Conservation (phyloP, 257 asterid species). For the Voacanga thouarsii region DNA sequence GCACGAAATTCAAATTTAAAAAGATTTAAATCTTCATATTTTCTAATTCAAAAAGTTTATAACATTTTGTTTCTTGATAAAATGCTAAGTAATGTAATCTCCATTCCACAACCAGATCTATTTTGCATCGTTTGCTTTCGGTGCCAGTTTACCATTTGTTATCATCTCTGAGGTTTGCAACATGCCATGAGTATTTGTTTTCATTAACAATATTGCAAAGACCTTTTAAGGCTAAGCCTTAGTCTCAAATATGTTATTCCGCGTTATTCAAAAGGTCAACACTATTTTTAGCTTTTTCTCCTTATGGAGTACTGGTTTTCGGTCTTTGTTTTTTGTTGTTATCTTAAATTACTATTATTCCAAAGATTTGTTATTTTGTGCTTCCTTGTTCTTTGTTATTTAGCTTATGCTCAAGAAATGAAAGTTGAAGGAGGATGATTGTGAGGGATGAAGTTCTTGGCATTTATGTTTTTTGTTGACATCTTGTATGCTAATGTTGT, state of each 20-base stretch:
- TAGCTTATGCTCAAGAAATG: background rate
- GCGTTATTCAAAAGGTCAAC: background rate
- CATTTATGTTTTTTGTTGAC: no score
- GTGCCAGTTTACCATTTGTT: constrained; percentile 16
- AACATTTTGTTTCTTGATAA: background rate
- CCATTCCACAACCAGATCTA: constrained; percentile 11
- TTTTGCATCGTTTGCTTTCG: constrained; percentile 11
- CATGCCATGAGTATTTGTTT: background rate
- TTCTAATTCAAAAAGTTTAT: no score
- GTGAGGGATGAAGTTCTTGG: background rate
- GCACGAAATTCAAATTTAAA: background rate
- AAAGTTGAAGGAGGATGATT: constrained; percentile 2
- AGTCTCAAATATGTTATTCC: background rate
- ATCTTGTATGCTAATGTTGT: constrained; percentile 12
- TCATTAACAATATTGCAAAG: background rate
- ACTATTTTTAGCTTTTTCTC: background rate
- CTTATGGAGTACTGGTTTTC: background rate
- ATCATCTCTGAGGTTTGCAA: constrained; percentile 20
- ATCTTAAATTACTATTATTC: background rate
- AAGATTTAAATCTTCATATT: background rate
- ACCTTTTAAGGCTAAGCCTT: background rate
- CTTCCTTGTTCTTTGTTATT: background rate
- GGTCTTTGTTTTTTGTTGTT: background rate
- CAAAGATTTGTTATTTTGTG: background rate
- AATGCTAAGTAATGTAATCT: background rate